Conservation (phyloP, 2,329 filamentous ascomycete genomes). For the Pyricularia sp. region DNA sequence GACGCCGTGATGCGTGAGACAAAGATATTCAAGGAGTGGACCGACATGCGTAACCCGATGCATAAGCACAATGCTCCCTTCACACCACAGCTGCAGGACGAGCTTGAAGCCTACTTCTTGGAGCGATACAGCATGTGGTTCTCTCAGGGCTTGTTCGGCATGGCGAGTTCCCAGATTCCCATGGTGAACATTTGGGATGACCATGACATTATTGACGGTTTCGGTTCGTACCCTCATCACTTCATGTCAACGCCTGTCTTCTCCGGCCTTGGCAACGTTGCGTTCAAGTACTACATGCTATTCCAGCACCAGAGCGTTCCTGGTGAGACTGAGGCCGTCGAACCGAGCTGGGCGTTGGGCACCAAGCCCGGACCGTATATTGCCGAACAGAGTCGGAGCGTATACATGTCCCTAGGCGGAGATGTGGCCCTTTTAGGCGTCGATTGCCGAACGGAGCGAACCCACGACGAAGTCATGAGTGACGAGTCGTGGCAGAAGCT, state of each 20-base stretch:
- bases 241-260: slow-evolving; percentile 90
- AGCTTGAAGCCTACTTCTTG: slow-evolving; percentile 80
- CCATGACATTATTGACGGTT: slow-evolving; percentile 85
- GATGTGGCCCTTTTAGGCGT: slow-evolving; percentile 73
- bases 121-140: slow-evolving; percentile 90
- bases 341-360: slow-evolving; percentile 87
- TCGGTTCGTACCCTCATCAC: slow-evolving; percentile 79
- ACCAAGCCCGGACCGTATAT: slow-evolving; percentile 78
- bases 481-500: slow-evolving; percentile 75
- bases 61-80: slow-evolving; percentile 72
- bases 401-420: slow-evolving; percentile 74
- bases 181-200: slow-evolving; percentile 99
- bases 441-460: slow-evolving; percentile 85
- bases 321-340: slow-evolving; percentile 66
- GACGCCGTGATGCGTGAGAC: slow-evolving; percentile 70
- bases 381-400: slow-evolving; percentile 65
- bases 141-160: slow-evolving; percentile 84
- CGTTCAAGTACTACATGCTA: slow-evolving; percentile 97
- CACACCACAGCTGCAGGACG: slow-evolving; percentile 68
- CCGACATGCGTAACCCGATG: slow-evolving; percentile 63
- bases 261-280: slow-evolving; percentile 74
- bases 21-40: slow-evolving; percentile 69
- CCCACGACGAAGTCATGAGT: slow-evolving; percentile 65
- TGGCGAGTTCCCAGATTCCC: slow-evolving; percentile 87
- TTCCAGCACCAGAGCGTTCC: slow-evolving; percentile 91